Base-by-base conservation (phyloP, 345 rosid genomes). In the Eutrema heterophyllum region DNA sequence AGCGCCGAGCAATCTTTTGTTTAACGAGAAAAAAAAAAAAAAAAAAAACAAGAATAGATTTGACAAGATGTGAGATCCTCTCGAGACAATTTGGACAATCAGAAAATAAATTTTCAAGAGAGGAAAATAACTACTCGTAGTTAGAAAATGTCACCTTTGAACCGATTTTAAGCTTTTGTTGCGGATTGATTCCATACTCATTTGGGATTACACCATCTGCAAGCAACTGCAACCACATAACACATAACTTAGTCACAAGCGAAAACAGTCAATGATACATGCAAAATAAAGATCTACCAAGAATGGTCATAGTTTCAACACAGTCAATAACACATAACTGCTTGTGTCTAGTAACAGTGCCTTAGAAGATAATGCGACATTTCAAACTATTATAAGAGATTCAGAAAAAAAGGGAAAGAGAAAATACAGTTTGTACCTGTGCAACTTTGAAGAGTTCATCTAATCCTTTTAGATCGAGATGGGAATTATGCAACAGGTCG, bases 161-260 rank as follows among this genome's bases (percentile, higher is more conserved):
- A 69, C 99, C 98, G 62, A 95, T 92, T 82, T 92, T 92, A 79
- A 95, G 82, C 85, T 90, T 95, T 78, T 95, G 97, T 74, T 88
- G 89, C 60, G 99, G 97, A 87, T 95, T 92, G 75, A 95, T 87
- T 51, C 99, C 99, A 73, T 92, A 95, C 83, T 90, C 99, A 67
- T 95, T 95, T 68, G 99, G 99, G 67, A 95, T 92, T 62, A 95
- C 98, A 80, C 98, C 98, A 84, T 95, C 99, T 75, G 99, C 99
- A 67, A 95, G 99, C 66, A 84, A 74, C 98, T 95, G 84, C 77
- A 82, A 79, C 32, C 81, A 77, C 51, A 83, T 46, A 51, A 64
- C 33, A 66, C 56, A 65, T 58, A 56, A 67, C 69, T 56, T 77
- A 49, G 36, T 14, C 15, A 54, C 45, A 44, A 69, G 44, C 70